Percentiles rank a stretch among this genome's conserved stretches.
Evolutionary conservation across 805 yeast genomes (phyloP).

Genomic region (Priceomyces haplophilus): DNA sequence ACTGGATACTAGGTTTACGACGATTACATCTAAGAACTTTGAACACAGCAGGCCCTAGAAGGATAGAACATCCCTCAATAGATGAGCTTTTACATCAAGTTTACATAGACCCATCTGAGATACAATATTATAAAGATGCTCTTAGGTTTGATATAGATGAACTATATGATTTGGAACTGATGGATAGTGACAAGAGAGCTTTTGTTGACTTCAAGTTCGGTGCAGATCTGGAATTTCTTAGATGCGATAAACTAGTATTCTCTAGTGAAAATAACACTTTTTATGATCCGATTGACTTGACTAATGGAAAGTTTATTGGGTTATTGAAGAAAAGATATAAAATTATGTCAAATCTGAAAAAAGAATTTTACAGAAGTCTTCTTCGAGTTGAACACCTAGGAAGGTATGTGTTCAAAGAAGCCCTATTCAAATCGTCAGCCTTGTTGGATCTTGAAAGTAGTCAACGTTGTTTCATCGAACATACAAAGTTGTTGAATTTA

Average conservation of each 20-base stretch:
- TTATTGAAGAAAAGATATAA: slow-evolving; percentile 3
- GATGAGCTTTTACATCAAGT: slow-evolving; percentile 6
- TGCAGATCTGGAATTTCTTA: slow-evolving; percentile 5
- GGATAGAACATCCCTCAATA: neutral
- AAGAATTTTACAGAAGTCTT: slow-evolving; percentile 4
- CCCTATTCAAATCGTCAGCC: neutral
- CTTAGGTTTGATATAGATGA: slow-evolving; percentile 5
- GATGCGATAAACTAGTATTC: slow-evolving; percentile 1
- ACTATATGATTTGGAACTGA: slow-evolving; percentile 2
- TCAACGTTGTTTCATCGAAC: neutral
- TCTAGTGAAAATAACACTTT: slow-evolving; percentile 1
- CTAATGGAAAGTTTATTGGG: slow-evolving; percentile 3
- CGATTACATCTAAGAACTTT: neutral
- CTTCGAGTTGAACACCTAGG: slow-evolving; percentile 8
- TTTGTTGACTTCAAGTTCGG: slow-evolving; percentile 5
- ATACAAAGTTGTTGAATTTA: slow-evolving; percentile 1
- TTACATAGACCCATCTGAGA: slow-evolving; percentile 4
- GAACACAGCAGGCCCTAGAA: neutral
- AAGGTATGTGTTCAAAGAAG: slow-evolving; percentile 6
- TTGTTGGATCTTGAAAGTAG: slow-evolving; percentile 6
- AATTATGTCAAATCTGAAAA: slow-evolving; percentile 3
- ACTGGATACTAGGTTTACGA: neutral
- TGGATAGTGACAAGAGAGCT: slow-evolving; percentile 3
- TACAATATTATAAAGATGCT: slow-evolving; percentile 4
- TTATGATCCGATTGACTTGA: slow-evolving; percentile 6